These are phyloP conservation scores for Alternaria gansuensis DNA, from an alignment of 2,329 filamentous ascomycete genomes.

Conservation along the genomic window DNA sequence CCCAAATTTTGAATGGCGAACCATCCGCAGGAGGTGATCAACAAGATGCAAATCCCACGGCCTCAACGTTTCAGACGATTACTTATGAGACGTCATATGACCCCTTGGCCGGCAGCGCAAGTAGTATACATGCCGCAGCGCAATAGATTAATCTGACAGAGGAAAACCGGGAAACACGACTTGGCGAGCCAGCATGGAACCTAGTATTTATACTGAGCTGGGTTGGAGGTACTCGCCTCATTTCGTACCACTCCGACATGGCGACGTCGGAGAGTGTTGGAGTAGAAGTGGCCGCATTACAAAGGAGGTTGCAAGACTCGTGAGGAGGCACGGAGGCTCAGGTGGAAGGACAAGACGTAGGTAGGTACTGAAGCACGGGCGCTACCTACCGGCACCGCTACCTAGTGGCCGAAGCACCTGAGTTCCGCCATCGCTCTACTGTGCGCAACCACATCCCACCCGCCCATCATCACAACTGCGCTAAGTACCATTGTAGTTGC, in stretches of 20 bases:
- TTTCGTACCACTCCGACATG: not conserved
- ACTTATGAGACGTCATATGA: conserved; percentile 6
- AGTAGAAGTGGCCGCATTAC: not conserved
- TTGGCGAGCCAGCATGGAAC: conserved; percentile 17
- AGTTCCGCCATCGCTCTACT: not conserved
- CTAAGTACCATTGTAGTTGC: conserved; percentile 13
- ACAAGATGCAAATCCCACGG: not conserved
- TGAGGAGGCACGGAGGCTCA: not conserved
- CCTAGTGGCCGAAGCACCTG: not conserved
- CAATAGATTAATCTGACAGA: conserved; percentile 27
- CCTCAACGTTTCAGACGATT: not conserved
- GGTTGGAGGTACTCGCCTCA: conserved; percentile 27
- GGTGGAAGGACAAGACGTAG: not conserved
- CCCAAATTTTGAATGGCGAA: not conserved
- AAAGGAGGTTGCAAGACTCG: not conserved
- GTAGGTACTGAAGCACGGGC: not conserved
- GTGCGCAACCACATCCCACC: conserved; percentile 4
- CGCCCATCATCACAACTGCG: conserved; percentile 14
- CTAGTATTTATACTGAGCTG: conserved; percentile 21
- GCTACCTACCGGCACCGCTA: conserved; percentile 7
- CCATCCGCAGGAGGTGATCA: not conserved
- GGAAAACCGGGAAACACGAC: conserved; percentile 22
- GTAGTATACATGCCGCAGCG: conserved; percentile 28
- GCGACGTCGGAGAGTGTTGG: not conserved
- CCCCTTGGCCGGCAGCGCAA: conserved; percentile 11